Evolutionary conservation across 257 asterid genomes (phyloP), one percentile per base, ranked within the genome.

Genomic region (Leonotis leonurus): DNA sequence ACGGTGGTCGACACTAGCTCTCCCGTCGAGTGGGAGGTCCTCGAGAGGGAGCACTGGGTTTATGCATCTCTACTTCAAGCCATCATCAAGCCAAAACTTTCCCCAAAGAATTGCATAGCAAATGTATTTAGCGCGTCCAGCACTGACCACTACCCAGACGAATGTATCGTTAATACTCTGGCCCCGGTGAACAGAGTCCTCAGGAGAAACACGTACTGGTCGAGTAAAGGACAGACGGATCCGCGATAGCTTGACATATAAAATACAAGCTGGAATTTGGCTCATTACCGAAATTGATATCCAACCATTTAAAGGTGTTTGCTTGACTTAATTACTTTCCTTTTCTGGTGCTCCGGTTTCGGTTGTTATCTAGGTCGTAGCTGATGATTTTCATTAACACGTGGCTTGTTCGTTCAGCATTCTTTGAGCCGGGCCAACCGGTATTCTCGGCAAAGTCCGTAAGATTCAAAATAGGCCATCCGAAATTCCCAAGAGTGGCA

Each of bases 221-320:
- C 99, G 17, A 87, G 96, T 68, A 77, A 59, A 80, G 96, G 97
- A 35, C 86, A 86, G 27, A 76, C 72, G 37, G 55, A 89, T 76
- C 90, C 95, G 26, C 0, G 96, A 92, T 85, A 81, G 80, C 0
- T 74, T 92, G 39, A 62, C 79, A 18, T 92, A 89, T 71, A 85
- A 82, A 69, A 74, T 89, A 26, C 66, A 70, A 56, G 58, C 78
- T 16, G 84, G 90, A 45, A 60, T 87, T 69, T 87, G 96, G 80
- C 73, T 85, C 64, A 58, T 92, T 53, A 77, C 89, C 25, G 96
- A 89, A 72, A 75, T 92, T 14, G 77, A 76, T 37, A 68, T 89
- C 40, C 96, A 78, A 39, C 97, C 97, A 39, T 92, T 85, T 60
- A 82, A 85, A 87, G 97, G 96, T 91, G 59, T 20, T 39, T 63